Conservation (phyloP, 306 rosid genomes). For the Arachis hypogaea region DNA sequence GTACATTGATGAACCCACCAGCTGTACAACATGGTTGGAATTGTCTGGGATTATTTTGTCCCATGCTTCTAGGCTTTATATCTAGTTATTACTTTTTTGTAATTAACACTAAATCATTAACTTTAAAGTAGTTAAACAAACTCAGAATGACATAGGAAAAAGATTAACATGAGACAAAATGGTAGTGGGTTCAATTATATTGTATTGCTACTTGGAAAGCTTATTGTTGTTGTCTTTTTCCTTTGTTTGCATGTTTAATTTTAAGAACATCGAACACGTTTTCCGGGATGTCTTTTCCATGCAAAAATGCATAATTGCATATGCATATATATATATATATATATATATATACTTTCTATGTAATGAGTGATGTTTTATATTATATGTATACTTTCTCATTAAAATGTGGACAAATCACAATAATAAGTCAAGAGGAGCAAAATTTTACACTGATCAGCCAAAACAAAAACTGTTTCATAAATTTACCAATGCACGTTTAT, state of each 20-base stretch:
- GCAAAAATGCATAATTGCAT: background rate
- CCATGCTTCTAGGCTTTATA: slow-evolving; percentile 3
- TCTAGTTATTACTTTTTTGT: background rate
- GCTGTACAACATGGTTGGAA: slow-evolving; percentile 20
- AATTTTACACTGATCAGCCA: no score
- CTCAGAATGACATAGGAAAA: background rate
- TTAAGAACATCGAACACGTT: slow-evolving; percentile 35
- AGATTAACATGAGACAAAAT: slow-evolving; percentile 34
- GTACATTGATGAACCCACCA: slow-evolving; percentile 24
- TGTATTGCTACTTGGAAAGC: slow-evolving; percentile 18
- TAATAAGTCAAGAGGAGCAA: no score
- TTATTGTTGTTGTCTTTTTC: background rate
- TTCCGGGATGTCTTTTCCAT: slow-evolving; percentile 34
- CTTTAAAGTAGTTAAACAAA: slow-evolving; percentile 24
- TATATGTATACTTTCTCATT: no score
- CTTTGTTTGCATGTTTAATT: slow-evolving; percentile 28
- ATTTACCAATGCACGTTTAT: no score
- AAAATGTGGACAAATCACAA: no score
- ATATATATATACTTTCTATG: background rate
- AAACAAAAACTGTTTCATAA: no score
- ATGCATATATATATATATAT: background rate
- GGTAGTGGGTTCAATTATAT: slow-evolving; percentile 46
- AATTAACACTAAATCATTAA: slow-evolving; percentile 21
- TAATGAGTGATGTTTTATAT: background rate
- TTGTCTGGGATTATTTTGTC: slow-evolving; percentile 26